These are phyloP conservation scores for Tetrapisispora fleetii DNA, from an alignment of 805 yeast species.

Conservation along the genomic window DNA sequence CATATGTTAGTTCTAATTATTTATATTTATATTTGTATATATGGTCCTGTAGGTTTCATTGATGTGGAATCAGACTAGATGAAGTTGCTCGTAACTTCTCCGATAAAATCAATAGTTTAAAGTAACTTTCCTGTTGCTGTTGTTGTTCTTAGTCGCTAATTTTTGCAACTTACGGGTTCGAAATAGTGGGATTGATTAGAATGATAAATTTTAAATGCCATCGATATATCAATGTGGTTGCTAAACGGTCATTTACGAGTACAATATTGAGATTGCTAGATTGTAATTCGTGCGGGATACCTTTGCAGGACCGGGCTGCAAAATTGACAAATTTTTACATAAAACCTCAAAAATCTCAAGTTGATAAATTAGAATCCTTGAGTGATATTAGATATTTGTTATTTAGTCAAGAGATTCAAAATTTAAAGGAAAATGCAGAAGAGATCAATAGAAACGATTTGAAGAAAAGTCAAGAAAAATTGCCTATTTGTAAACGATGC, in stretches of 20 bases:
- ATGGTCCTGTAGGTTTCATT: no score
- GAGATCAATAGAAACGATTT: constrained; percentile 2
- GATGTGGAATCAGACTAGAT: no score
- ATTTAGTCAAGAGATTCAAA: constrained; percentile 23
- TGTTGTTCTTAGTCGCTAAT: no score
- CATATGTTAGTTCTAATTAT: no score
- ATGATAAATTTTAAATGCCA: neutral
- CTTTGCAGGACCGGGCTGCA: constrained; percentile 35
- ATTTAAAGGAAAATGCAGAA: constrained; percentile 11
- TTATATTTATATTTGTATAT: no score
- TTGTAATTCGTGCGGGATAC: constrained; percentile 53
- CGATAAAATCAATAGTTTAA: no score
- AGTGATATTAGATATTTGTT: constrained; percentile 22
- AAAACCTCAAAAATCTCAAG: constrained; percentile 15
- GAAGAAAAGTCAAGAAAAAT: constrained; percentile 7
- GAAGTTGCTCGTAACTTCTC: no score
- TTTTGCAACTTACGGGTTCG: no score
- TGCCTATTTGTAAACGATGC: constrained; percentile 45
- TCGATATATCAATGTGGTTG: neutral
- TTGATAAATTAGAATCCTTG: constrained; percentile 5
- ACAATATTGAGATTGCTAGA: constrained; percentile 5
- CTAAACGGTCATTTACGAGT: constrained; percentile 4
- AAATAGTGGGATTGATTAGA: neutral
- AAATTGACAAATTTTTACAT: constrained; percentile 37
- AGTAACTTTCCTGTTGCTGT: no score